A percentile compares a stretch with the other conserved stretches of the same genome.
These are phyloP conservation scores for Centella asiatica DNA, from an alignment of 129 eudicot genomes.

Conservation along the genomic window DNA sequence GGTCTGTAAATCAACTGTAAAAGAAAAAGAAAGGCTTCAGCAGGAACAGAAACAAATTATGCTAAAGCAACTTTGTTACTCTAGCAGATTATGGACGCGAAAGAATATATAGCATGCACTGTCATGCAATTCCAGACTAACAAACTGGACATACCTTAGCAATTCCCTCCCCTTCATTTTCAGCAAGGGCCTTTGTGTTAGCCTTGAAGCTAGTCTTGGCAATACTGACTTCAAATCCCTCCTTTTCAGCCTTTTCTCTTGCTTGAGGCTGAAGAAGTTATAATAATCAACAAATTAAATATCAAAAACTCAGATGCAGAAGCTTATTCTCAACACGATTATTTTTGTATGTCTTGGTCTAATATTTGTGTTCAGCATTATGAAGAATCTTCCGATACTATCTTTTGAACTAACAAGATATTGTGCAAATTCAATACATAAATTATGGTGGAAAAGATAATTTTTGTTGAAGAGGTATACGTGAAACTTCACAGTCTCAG, in stretches of 20 bases:
- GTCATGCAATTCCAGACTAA: background rate
- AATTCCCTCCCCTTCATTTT: conserved; percentile 97
- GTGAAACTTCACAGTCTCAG: background rate
- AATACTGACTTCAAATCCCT: conserved; percentile 84
- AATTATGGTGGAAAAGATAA: background rate
- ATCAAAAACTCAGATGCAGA: background rate
- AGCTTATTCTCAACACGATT: background rate
- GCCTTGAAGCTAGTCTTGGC: conserved; percentile 98
- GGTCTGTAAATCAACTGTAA: conserved; percentile 93
- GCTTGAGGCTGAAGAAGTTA: conserved; percentile 80
- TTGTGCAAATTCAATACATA: background rate
- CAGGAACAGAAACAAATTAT: background rate
- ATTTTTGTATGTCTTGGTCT: background rate
- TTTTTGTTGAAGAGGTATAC: background rate
- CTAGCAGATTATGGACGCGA: background rate
- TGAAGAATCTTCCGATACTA: background rate
- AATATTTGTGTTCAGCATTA: too few relatives aligned
- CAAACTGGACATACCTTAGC: conserved; percentile 58
- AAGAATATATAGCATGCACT: background rate
- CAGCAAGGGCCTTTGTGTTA: conserved; percentile 98
- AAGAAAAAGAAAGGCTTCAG: conserved; percentile 14
- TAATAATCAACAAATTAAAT: background rate
- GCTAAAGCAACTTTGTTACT: background rate
- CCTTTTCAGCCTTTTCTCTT: conserved; percentile 90
- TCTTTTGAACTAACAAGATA: background rate